A percentile compares a stretch with the other conserved stretches of the same genome.
phyloP scores from a whole-genome alignment of 1,284 basidiomycete species.

The Gymnopus androsaceus region DNA sequence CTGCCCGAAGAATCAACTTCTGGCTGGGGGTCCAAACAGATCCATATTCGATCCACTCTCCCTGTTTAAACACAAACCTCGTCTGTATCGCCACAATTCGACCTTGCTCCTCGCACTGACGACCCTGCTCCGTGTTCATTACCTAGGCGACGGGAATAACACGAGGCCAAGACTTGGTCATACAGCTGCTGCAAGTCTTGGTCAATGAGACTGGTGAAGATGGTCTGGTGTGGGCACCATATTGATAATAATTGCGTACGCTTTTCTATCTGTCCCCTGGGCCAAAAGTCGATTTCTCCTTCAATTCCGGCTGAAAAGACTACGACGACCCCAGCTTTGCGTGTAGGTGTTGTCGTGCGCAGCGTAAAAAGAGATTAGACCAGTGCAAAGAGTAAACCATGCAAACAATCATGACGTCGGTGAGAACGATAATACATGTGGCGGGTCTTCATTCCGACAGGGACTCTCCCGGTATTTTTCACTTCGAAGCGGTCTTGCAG shows the following conservation, averaged over 20 bases:
- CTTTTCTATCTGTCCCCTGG: background rate
- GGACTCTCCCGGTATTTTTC: too few species aligned
- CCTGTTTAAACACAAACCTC: constrained; percentile 78
- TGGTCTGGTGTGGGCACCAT: background rate
- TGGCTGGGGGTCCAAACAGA: constrained; percentile 79
- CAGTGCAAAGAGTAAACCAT: background rate
- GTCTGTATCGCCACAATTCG: constrained; percentile 82
- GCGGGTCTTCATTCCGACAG: too few species aligned
- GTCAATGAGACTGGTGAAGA: constrained; percentile 35
- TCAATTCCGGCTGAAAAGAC: background rate
- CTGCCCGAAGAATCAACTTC: constrained; percentile 80
- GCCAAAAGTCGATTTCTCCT: background rate
- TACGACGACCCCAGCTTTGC: background rate
- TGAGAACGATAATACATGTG: too few species aligned
- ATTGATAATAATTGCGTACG: background rate
- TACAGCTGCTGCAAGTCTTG: constrained; percentile 71
- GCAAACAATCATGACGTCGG: too few species aligned
- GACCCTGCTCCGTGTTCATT: constrained; percentile 84
- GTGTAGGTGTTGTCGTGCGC: background rate
- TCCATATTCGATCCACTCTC: constrained; percentile 86
- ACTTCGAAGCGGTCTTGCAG: too few species aligned
- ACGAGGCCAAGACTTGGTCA: constrained; percentile 75
- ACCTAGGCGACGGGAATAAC: constrained; percentile 80
- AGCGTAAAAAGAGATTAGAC: too few species aligned
- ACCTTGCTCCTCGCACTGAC: constrained; percentile 84